Evolutionary conservation across 2,329 filamentous ascomycete species (phyloP).

Genomic region (Trichoderma brevicompactum): DNA sequence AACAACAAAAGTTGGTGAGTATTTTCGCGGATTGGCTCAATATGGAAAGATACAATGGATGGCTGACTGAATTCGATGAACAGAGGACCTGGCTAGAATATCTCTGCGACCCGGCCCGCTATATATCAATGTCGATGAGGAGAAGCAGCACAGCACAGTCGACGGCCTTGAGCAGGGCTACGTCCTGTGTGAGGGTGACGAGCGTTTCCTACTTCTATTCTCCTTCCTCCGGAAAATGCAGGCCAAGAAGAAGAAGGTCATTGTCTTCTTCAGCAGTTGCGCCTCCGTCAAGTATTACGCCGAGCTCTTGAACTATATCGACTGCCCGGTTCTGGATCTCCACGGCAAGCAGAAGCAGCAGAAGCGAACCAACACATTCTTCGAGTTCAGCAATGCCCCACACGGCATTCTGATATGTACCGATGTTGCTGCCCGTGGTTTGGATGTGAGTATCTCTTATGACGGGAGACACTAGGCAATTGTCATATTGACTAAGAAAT

Average conservation of each 20-base stretch:
- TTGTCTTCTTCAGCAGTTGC: conserved; percentile 93
- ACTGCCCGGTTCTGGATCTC: conserved; percentile 82
- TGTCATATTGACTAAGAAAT: not conserved
- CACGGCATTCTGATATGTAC: conserved; percentile 92
- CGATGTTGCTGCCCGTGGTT: conserved; percentile 90
- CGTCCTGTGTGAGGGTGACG: conserved; percentile 89
- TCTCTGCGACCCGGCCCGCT: conserved; percentile 88
- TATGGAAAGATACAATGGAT: not conserved
- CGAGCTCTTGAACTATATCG: conserved; percentile 96
- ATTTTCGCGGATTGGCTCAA: not conserved
- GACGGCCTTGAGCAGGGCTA: conserved; percentile 96
- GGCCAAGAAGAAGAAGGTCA: conserved; percentile 93
- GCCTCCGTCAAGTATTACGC: conserved; percentile 95
- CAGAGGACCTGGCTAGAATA: conserved; percentile 89
- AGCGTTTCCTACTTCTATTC: conserved; percentile 91
- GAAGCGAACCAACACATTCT: conserved; percentile 98
- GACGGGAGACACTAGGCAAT: not conserved
- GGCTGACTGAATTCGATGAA: conserved; percentile 6
- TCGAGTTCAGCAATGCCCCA: conserved; percentile 81
- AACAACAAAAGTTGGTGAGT: conserved; percentile 80
- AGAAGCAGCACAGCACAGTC: conserved; percentile 88
- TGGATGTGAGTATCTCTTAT: conserved; percentile 66
- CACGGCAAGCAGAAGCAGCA: conserved; percentile 98
- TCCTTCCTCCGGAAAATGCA: conserved; percentile 80
- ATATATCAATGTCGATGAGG: conserved; percentile 95